These are phyloP conservation scores for Zygoascus meyerae DNA, from an alignment of 1,139 yeast genomes.

Conservation along the genomic window DNA sequence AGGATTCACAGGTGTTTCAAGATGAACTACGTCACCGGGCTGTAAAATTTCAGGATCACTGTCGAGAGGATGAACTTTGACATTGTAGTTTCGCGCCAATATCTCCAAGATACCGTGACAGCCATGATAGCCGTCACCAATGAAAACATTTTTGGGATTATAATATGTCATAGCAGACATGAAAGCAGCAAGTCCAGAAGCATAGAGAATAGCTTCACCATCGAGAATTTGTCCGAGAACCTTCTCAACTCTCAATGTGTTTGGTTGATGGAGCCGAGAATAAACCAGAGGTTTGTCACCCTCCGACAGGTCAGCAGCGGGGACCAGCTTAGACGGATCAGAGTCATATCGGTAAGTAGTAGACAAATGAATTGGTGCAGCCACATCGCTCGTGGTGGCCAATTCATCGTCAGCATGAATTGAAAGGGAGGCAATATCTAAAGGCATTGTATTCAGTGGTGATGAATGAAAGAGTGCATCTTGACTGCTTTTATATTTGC, in stretches of 20 bases:
- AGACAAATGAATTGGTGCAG: conserved; percentile 75
- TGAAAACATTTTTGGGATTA: conserved; percentile 69
- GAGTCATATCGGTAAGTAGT: conserved; percentile 67
- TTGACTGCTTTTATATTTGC: no score
- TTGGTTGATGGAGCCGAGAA: conserved; percentile 72
- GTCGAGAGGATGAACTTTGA: conserved; percentile 48
- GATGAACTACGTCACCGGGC: conserved; percentile 70
- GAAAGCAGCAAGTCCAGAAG: conserved; percentile 78
- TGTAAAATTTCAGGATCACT: conserved; percentile 48
- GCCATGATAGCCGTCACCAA: conserved; percentile 85
- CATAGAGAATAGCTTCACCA: conserved; percentile 57
- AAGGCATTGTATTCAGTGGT: no score
- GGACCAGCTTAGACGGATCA: conserved; percentile 49
- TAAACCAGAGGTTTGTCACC: conserved; percentile 41
- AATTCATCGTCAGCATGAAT: conserved; percentile 32
- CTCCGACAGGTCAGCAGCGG: conserved; percentile 39
- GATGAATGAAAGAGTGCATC: no score
- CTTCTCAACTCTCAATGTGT: conserved; percentile 59
- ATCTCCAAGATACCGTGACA: conserved; percentile 63
- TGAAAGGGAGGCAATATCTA: conserved; percentile 10
- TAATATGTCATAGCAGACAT: conserved; percentile 64
- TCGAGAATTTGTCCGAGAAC: conserved; percentile 51
- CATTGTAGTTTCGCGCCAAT: conserved; percentile 54
- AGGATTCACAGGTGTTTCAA: conserved; percentile 89
- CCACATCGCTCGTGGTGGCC: conserved; percentile 45